Evolutionary conservation across 1,284 basidiomycete genomes (phyloP).

Genomic region (Fomitopsis betulina): DNA sequence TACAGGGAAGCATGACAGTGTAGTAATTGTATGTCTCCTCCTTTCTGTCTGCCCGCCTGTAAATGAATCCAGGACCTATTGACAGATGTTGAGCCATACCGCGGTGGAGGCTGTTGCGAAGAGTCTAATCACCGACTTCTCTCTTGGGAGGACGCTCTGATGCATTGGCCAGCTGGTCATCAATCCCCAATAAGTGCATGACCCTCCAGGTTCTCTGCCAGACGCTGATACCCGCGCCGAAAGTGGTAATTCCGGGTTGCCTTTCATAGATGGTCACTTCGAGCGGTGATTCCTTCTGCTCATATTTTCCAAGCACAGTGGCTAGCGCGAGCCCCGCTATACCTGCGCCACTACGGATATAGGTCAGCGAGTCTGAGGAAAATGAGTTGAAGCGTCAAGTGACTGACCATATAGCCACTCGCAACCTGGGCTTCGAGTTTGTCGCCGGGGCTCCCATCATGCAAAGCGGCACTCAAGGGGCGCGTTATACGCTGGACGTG

Average conservation of each 20-base stretch:
- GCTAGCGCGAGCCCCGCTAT: constrained; percentile 30
- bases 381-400: neutral
- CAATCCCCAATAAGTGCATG: constrained; percentile 30
- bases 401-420: constrained; percentile 1
- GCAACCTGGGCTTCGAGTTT: neutral
- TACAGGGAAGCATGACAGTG: constrained; percentile 7
- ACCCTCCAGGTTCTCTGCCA: constrained; percentile 36
- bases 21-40: constrained; percentile 3
- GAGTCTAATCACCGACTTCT: constrained; percentile 1
- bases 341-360: neutral
- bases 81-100: neutral
- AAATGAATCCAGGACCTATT: constrained; percentile 5
- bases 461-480: neutral
- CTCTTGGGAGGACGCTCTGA: constrained; percentile 1
- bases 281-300: constrained; percentile 19
- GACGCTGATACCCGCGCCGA: constrained; percentile 33
- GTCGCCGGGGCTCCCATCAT: neutral
- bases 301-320: constrained; percentile 27
- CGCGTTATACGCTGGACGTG: neutral
- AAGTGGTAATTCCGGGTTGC: constrained; percentile 29
- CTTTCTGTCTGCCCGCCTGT: constrained; percentile 4
- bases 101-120: neutral
- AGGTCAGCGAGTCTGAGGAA: neutral
- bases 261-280: constrained; percentile 33
- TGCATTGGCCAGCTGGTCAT: constrained; percentile 22